Evolutionary conservation across 2,329 filamentous ascomycete genomes (phyloP), one percentile per base, ranked within the genome.

Genomic region (Fusarium mexicanum): DNA sequence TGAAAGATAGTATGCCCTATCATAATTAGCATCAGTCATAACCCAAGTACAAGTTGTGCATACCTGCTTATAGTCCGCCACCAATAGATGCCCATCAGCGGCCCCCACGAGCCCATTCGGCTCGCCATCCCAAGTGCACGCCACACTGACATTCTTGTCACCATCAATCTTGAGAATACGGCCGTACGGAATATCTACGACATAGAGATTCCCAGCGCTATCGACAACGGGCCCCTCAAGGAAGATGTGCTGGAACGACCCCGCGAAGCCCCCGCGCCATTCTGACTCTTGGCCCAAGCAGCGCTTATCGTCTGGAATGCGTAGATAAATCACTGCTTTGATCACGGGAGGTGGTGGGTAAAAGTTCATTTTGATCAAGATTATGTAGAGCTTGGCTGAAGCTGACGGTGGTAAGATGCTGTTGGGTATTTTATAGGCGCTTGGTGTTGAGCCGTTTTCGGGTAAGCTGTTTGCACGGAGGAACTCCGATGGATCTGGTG

Each of bases 21-120:
- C 0, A 0, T 3, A 3, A 16, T 69, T 11, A 71, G 66, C 1
- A 24, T 7, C 4, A 18, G 5, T 5, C 11, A 18, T 24, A 24
- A n/a, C 29, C 7, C 8, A 50, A 5, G 3, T 11, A 9, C 3
- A n/a, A 13, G 3, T 16, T 31, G 14, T 10, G 16, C 3, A 29
- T 18, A 83, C 83, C 77, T 85, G 82, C 61, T 85, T 85, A 53
- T 85, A 85, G 40, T 85, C 84, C 14, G 84, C 83, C 9, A 85
- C 73, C 0, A 84, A 57, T 1, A 85, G 61, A 14, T 75, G 74
- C 1, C 84, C 83, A 54, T 84, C 78, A 1, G 61, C 33, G 4
- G 78, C 78, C 1, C 81, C 76, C 2, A 79, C 82, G 7, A 85
- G 68, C 2, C 83, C 83, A 62, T 85, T 85, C 0, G 84, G 83